These are phyloP conservation scores for Globisporangium recalcitrans DNA, from an alignment of 352 stramenopile genomes.

Conservation along the genomic window DNA sequence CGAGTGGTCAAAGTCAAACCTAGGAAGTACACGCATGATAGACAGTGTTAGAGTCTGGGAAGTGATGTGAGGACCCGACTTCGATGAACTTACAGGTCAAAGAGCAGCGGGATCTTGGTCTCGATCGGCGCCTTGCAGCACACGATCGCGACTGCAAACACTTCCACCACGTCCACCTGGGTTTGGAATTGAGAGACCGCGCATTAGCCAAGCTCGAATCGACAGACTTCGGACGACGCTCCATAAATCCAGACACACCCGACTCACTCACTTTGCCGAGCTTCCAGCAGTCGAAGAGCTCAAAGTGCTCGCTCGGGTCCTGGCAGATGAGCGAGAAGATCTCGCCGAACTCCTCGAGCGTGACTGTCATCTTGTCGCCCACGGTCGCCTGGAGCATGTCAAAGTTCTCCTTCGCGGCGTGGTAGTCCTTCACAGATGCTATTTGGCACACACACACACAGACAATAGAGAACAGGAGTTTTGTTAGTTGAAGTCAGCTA, in stretches of 20 bases:
- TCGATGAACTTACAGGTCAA: constrained; percentile 39
- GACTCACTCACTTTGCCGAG: constrained; percentile 37
- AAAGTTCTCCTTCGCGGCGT: constrained; percentile 54
- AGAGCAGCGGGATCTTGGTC: constrained; percentile 63
- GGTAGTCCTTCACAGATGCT: constrained; percentile 41
- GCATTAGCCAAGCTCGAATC: background rate
- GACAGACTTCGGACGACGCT: too few relatives aligned
- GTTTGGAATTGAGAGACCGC: background rate
- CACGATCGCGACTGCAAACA: constrained; percentile 71
- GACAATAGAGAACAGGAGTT: background rate
- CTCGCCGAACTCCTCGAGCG: constrained; percentile 65
- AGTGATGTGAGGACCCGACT: background rate
- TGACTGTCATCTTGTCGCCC: constrained; percentile 77
- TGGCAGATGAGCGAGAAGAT: constrained; percentile 76
- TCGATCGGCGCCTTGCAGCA: constrained; percentile 63
- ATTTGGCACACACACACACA: background rate
- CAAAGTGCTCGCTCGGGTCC: constrained; percentile 61
- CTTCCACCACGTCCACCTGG: constrained; percentile 69
- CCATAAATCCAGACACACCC: too few relatives aligned
- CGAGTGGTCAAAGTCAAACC: constrained; percentile 78
- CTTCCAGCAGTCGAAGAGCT: constrained; percentile 57
- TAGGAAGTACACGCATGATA: constrained; percentile 9
- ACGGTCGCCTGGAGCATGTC: constrained; percentile 51
- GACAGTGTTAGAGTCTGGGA: background rate
- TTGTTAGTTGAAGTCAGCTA: too few relatives aligned